Conservation (phyloP, 768 basidiomycete species). For the Trametes gibbosa region DNA sequence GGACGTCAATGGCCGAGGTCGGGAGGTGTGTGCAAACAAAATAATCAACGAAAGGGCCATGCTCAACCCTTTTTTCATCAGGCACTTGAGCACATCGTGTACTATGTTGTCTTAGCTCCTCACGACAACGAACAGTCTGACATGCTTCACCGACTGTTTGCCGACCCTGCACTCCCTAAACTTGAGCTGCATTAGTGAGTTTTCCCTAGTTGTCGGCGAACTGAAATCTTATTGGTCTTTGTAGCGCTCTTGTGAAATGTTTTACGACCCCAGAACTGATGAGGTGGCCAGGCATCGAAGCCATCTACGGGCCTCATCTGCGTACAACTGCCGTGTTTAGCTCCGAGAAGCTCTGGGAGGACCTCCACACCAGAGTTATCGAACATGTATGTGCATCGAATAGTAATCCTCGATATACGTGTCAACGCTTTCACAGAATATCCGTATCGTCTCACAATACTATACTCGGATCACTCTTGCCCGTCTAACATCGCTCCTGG, state of each 20-base stretch:
- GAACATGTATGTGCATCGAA: constrained; percentile 73
- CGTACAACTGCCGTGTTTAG: constrained; percentile 80
- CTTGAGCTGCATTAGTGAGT: constrained; percentile 81
- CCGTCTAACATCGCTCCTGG: constrained; percentile 83
- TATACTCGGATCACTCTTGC: constrained; percentile 89
- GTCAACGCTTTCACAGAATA: constrained; percentile 57
- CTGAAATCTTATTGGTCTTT: constrained; percentile 5
- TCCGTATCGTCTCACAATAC: constrained; percentile 91
- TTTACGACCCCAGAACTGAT: constrained; percentile 92
- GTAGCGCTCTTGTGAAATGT: constrained; percentile 91
- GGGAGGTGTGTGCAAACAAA: constrained; percentile 45
- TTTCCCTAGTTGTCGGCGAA: constrained; percentile 17
- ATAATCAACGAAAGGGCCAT: background rate
- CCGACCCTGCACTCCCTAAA: constrained; percentile 75
- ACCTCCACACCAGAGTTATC: constrained; percentile 91
- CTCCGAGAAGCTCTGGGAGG: constrained; percentile 83
- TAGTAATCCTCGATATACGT: background rate
- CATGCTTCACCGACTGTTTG: constrained; percentile 86
- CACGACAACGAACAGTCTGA: constrained; percentile 98
- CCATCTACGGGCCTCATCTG: constrained; percentile 82
- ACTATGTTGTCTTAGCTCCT: constrained; percentile 89
- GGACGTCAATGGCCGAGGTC: constrained; percentile 68
- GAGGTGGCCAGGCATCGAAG: constrained; percentile 94
- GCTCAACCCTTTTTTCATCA: constrained; percentile 33
- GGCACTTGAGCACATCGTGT: constrained; percentile 94